Conservation (phyloP, 2,329 filamentous ascomycete genomes). For the Colletotrichum theobromicola region DNA sequence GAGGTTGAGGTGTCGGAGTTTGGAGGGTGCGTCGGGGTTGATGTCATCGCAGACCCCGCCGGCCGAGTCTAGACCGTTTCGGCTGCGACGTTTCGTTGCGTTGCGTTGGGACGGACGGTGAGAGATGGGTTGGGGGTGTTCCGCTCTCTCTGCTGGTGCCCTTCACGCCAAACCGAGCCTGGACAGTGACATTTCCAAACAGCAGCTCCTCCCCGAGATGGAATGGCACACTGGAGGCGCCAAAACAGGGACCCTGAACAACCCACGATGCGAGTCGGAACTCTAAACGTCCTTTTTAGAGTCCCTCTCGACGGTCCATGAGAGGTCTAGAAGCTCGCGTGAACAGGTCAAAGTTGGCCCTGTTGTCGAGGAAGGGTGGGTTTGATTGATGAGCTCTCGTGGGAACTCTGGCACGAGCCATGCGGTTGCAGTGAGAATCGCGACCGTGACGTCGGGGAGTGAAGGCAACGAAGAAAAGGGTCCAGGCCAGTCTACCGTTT, state of each 20-base stretch:
- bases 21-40: not conserved
- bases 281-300: not conserved
- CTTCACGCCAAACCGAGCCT: not conserved
- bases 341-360: not conserved
- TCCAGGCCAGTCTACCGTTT: not conserved
- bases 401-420: not conserved
- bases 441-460: not conserved
- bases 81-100: not conserved
- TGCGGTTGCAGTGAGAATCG: not conserved
- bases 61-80: slow-evolving; percentile 2
- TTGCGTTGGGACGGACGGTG: not conserved
- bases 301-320: not conserved
- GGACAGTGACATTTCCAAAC: not conserved
- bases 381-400: not conserved
- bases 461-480: not conserved
- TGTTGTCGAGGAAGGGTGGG: not conserved
- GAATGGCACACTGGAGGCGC: not conserved
- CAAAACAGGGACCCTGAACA: not conserved
- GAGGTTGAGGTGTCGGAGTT: too few relatives aligned
- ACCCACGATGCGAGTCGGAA: not conserved
- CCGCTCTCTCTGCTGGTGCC: not conserved
- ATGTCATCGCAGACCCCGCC: not conserved
- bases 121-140: not conserved
- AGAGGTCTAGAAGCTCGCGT: not conserved
- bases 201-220: not conserved